These are phyloP conservation scores for Casaregolazyma lundiana DNA, from an alignment of 1,139 yeast species.

Conservation along the genomic window DNA sequence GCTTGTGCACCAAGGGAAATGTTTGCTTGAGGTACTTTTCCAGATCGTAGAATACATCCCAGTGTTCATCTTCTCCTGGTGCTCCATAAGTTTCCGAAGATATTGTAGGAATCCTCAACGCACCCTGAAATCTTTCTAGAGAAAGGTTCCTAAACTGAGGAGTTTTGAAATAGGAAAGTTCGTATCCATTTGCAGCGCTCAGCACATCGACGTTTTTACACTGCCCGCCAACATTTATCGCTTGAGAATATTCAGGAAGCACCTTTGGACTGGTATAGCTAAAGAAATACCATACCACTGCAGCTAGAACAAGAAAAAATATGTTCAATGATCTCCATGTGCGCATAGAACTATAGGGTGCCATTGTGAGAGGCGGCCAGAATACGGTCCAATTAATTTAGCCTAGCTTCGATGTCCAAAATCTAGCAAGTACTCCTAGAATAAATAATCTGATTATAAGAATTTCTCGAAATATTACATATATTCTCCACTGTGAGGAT, in stretches of 20 bases:
- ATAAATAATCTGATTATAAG: too few relatives aligned
- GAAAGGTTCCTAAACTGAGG: slow-evolving; percentile 24
- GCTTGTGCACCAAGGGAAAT: slow-evolving; percentile 54
- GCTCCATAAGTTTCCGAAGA: slow-evolving; percentile 51
- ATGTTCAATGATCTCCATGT: background rate
- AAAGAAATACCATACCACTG: background rate
- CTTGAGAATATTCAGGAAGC: slow-evolving; percentile 1
- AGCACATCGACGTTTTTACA: slow-evolving; percentile 1
- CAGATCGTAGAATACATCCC: slow-evolving; percentile 45
- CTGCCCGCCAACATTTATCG: slow-evolving; percentile 1
- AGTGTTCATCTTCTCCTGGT: slow-evolving; percentile 39
- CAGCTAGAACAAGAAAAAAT: background rate
- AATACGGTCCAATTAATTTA: background rate
- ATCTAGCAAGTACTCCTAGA: too few relatives aligned
- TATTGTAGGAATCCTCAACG: slow-evolving; percentile 60
- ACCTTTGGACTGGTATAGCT: background rate
- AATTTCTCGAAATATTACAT: too few relatives aligned
- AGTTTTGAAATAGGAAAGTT: slow-evolving; percentile 16
- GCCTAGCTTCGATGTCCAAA: too few relatives aligned
- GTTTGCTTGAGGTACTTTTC: slow-evolving; percentile 51
- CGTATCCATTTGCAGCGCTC: slow-evolving; percentile 1
- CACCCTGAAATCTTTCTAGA: slow-evolving; percentile 43
- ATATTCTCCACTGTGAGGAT: too few relatives aligned
- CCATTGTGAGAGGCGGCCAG: background rate
- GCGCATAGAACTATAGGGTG: background rate